Evolutionary conservation across 805 yeast species (phyloP).

Genomic region (Metschnikowia aberdeeniae): DNA sequence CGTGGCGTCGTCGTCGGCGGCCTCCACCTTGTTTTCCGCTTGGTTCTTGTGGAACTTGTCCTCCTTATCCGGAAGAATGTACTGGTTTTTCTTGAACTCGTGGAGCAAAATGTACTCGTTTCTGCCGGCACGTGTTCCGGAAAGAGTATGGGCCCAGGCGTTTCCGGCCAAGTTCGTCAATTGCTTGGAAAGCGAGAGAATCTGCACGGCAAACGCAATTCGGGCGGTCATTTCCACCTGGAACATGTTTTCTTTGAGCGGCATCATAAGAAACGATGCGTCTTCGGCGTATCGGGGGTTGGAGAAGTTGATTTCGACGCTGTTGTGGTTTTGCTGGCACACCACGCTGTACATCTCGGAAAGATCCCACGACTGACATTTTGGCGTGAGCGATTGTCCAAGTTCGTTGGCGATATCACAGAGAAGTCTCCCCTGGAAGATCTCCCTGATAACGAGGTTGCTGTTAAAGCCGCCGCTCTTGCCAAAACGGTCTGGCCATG

Average conservation of each 20-base stretch:
- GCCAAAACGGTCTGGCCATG: constrained; percentile 75
- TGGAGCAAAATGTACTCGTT: constrained; percentile 90
- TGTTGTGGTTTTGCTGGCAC: constrained; percentile 56
- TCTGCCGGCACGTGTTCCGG: constrained; percentile 95
- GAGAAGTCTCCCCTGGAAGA: constrained; percentile 78
- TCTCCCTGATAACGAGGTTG: constrained; percentile 57
- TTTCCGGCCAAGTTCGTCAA: constrained; percentile 93
- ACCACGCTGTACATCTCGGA: constrained; percentile 86
- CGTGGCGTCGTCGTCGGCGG: constrained; percentile 39
- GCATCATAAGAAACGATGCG: constrained; percentile 61
- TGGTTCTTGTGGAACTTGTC: constrained; percentile 36
- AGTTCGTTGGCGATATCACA: constrained; percentile 93
- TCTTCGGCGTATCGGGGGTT: constrained; percentile 64
- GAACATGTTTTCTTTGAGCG: constrained; percentile 61
- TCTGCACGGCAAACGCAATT: constrained; percentile 77
- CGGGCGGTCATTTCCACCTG: constrained; percentile 71
- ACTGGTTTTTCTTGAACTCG: constrained; percentile 78
- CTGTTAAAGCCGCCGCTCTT: constrained; percentile 47
- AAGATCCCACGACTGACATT: constrained; percentile 93
- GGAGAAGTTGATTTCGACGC: constrained; percentile 71
- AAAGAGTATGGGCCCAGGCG: constrained; percentile 92
- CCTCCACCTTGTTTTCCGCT: constrained; percentile 29
- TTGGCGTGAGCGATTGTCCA: constrained; percentile 87
- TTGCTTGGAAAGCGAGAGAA: constrained; percentile 84
- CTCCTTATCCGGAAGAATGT: constrained; percentile 84